These are phyloP conservation scores for Tolypocladium album DNA, from an alignment of 2,329 filamentous ascomycete genomes.

Conservation along the genomic window DNA sequence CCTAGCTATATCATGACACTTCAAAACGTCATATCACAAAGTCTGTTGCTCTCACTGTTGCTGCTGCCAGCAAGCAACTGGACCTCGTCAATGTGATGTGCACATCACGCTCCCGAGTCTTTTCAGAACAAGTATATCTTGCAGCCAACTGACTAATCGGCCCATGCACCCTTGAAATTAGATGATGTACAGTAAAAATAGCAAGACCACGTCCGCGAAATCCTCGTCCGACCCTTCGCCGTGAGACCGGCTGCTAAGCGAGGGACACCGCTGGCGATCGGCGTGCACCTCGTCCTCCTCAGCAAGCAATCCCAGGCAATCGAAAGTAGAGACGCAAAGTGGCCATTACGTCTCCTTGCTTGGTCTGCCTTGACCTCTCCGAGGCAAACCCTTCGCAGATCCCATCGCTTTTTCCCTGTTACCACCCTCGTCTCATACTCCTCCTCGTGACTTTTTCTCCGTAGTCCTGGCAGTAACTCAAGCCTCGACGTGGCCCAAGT, in stretches of 20 bases:
- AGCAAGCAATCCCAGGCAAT: background rate
- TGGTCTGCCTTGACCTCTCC: constrained; percentile 5
- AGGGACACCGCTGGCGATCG: background rate
- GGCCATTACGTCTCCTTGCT: constrained; percentile 7
- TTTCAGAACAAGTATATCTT: constrained; percentile 7
- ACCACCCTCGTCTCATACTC: background rate
- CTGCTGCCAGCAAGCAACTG: background rate
- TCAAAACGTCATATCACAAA: background rate
- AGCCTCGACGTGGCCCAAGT: background rate
- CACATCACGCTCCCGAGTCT: background rate
- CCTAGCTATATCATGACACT: background rate
- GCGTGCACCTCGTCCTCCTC: background rate
- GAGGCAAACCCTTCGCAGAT: constrained; percentile 2
- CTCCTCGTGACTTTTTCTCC: background rate
- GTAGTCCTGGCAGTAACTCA: background rate
- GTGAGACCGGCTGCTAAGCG: background rate
- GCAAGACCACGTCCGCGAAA: background rate
- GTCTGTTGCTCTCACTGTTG: too few relatives aligned
- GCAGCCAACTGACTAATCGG: constrained; percentile 4
- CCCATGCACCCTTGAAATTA: constrained; percentile 9
- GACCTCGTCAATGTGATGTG: background rate
- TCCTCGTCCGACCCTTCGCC: background rate
- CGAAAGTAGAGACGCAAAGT: background rate
- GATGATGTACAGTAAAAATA: constrained; percentile 14
- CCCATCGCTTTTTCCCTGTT: background rate